Conservation (phyloP, 441 rosid genomes). For the Gossypium schwendimanii region DNA sequence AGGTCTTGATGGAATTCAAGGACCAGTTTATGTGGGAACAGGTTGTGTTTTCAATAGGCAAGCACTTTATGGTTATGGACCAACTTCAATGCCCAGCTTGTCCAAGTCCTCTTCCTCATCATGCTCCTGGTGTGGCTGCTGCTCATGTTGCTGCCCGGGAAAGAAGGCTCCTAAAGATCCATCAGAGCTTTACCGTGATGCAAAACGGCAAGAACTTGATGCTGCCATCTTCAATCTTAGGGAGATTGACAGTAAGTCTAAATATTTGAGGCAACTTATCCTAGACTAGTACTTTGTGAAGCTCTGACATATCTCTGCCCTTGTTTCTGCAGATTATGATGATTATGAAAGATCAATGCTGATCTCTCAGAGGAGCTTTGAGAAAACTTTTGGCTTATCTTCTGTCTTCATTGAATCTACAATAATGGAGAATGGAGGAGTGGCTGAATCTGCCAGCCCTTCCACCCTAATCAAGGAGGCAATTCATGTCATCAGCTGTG, state of each 20-base stretch:
- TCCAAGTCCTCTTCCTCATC: conserved; percentile 54
- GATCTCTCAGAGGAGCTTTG: conserved; percentile 78
- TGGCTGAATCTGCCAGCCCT: conserved; percentile 72
- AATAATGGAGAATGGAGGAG: conserved; percentile 80
- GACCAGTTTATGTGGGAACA: conserved; percentile 89
- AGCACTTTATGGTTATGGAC: conserved; percentile 89
- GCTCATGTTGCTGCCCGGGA: conserved; percentile 59
- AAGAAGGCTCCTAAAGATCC: conserved; percentile 65
- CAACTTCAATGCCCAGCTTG: conserved; percentile 62
- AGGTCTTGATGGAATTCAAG: conserved; percentile 93
- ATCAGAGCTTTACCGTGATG: conserved; percentile 61
- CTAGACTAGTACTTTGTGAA: neutral
- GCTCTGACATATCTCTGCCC: conserved; percentile 4
- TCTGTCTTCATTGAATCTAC: conserved; percentile 90
- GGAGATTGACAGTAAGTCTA: conserved; percentile 71
- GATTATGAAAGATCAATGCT: conserved; percentile 87
- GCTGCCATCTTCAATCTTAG: conserved; percentile 86
- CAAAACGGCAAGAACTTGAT: conserved; percentile 75
- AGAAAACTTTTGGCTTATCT: conserved; percentile 87
- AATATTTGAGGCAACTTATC: neutral
- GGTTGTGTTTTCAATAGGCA: conserved; percentile 88
- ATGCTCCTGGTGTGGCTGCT: conserved; percentile 48
- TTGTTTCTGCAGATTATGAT: conserved; percentile 54
- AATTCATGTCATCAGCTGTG: conserved; percentile 87
- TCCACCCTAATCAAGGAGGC: conserved; percentile 85